These are phyloP conservation scores for Trichoderma asperelloides DNA, from an alignment of 495 filamentous ascomycete genomes.

Conservation along the genomic window DNA sequence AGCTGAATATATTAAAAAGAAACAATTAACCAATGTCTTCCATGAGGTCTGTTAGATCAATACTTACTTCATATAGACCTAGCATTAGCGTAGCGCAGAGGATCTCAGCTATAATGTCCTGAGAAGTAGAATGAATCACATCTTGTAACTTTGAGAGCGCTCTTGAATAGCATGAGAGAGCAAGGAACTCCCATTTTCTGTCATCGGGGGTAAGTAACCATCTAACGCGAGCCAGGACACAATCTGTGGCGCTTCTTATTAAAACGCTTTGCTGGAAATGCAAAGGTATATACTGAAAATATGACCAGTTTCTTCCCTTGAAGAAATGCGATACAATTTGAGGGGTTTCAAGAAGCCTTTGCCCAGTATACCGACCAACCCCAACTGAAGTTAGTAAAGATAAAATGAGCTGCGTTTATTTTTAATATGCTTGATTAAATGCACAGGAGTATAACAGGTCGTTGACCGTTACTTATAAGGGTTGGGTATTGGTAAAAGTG, in stretches of 20 bases:
- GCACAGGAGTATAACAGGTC: background rate
- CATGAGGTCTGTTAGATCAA: background rate
- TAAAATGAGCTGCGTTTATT: too few relatives aligned
- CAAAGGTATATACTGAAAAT: background rate
- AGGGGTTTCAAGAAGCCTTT: background rate
- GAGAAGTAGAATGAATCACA: background rate
- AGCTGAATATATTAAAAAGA: background rate
- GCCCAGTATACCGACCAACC: background rate
- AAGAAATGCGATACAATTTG: background rate
- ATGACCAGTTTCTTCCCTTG: background rate
- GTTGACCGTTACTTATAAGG: background rate
- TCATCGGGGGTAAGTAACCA: background rate
- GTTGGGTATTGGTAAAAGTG: background rate
- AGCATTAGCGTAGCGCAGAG: background rate
- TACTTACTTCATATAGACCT: background rate
- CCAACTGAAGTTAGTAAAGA: background rate
- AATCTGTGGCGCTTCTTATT: background rate
- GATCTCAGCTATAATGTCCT: background rate
- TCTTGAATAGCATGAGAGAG: background rate
- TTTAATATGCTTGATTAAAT: background rate
- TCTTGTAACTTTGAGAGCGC: background rate
- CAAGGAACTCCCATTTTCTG: background rate
- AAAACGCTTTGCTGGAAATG: background rate
- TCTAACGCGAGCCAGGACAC: background rate
- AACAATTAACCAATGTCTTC: background rate